These are phyloP conservation scores for Aurinia saxatilis DNA, from an alignment of 345 rosid species.

Conservation along the genomic window DNA sequence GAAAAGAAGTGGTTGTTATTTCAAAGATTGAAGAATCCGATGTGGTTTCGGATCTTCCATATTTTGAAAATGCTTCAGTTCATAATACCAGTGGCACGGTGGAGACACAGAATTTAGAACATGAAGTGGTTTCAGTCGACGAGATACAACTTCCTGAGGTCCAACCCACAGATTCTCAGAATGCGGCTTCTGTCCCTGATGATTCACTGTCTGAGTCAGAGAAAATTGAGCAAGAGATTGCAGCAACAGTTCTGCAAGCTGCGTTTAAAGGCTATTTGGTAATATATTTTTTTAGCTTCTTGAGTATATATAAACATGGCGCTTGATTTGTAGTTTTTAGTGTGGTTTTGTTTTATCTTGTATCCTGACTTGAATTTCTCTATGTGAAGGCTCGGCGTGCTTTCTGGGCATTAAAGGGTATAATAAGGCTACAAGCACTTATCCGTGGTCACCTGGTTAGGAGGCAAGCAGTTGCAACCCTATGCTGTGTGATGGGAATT, in stretches of 20 bases:
- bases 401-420: slow-evolving; percentile 32
- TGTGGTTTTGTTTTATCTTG: background rate
- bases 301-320: background rate
- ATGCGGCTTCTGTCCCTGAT: slow-evolving; percentile 6
- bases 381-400: slow-evolving; percentile 26
- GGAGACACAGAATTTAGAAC: slow-evolving; percentile 37
- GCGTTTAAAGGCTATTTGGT: slow-evolving; percentile 41
- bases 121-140: slow-evolving; percentile 32
- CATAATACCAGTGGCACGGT: slow-evolving; percentile 11
- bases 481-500: slow-evolving; percentile 28
- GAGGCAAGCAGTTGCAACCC: slow-evolving; percentile 32
- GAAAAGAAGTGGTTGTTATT: slow-evolving; percentile 41
- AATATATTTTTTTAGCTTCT: background rate
- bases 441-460: slow-evolving; percentile 43
- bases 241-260: slow-evolving; percentile 70
- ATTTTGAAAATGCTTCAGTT: slow-evolving; percentile 31
- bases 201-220: slow-evolving; percentile 40
- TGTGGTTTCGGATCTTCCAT: slow-evolving; percentile 33
- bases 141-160: slow-evolving; percentile 29
- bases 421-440: slow-evolving; percentile 40
- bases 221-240: slow-evolving; percentile 46
- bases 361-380: background rate
- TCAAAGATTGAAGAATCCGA: slow-evolving; percentile 51
- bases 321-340: background rate
- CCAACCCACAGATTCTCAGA: slow-evolving; percentile 33